These are phyloP conservation scores for Globisporangium paddicum DNA, from an alignment of 352 stramenopile species.

Conservation along the genomic window DNA sequence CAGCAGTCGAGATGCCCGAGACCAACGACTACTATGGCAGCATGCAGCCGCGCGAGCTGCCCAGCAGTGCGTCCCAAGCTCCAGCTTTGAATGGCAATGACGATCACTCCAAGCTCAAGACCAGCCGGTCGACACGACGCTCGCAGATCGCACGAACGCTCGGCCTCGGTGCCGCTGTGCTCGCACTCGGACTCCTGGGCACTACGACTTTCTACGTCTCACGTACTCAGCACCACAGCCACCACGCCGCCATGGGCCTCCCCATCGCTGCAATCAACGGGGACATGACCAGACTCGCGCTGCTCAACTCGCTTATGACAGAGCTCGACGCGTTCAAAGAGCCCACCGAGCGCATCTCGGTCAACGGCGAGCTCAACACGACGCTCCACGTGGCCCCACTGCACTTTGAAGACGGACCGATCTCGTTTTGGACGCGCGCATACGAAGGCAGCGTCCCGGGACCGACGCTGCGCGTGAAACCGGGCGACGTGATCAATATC, in stretches of 20 bases:
- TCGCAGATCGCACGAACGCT: constrained; percentile 13
- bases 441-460: constrained; percentile 61
- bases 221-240: not conserved
- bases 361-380: constrained; percentile 59
- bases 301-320: constrained; percentile 21
- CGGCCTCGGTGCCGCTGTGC: not conserved
- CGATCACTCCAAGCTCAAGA: not conserved
- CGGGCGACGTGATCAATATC: constrained; percentile 62
- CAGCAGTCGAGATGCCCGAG: constrained; percentile 9
- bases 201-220: constrained; percentile 8
- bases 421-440: constrained; percentile 67
- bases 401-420: constrained; percentile 42
- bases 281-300: constrained; percentile 1
- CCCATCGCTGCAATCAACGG: not conserved
- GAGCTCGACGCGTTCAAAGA: constrained; percentile 32
- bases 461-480: constrained; percentile 50
- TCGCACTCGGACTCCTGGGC: constrained; percentile 7
- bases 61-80: no score
- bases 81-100: no score
- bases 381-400: constrained; percentile 38
- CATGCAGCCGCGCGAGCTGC: constrained; percentile 10
- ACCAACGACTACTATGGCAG: constrained; percentile 14
- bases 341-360: constrained; percentile 30
- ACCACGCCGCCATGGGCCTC: not conserved
- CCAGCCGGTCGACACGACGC: no score